A percentile compares a stretch with the other conserved stretches of the same genome.
Conservation (phyloP, 148 eudicot species). For the Vaccinium macrocarpon region DNA sequence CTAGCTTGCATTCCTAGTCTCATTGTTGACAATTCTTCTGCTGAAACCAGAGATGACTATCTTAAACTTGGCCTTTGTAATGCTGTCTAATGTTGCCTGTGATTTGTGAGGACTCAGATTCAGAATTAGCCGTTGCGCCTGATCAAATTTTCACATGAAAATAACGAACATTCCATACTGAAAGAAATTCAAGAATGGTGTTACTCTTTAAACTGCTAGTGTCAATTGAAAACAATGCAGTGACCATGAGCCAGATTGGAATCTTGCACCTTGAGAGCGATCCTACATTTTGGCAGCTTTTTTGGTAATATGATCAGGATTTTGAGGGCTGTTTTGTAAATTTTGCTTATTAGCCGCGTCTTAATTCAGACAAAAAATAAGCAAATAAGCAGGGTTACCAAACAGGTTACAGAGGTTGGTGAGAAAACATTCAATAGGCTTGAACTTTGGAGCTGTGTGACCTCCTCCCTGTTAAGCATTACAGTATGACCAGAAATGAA, state of each 20-base stretch:
- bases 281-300: no score
- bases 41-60: background rate
- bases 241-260: background rate
- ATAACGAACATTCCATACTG: background rate
- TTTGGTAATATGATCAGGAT: no score
- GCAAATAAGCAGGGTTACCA: no score
- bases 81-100: background rate
- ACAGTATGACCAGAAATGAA: background rate
- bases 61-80: background rate
- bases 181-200: background rate
- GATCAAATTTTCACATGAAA: background rate
- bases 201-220: background rate
- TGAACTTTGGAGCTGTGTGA: background rate
- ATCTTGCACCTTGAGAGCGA: background rate
- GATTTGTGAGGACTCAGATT: background rate
- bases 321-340: no score
- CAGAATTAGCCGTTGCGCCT: background rate
- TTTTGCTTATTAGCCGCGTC: no score
- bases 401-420: no score
- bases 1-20: background rate
- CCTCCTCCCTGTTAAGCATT: conserved; percentile 4
- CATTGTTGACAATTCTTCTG: background rate
- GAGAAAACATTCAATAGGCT: background rate
- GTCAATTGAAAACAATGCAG: background rate
- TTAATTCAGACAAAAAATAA: no score